Base-by-base conservation (phyloP, 352 stramenopile species). In the Discostella stelligera region DNA sequence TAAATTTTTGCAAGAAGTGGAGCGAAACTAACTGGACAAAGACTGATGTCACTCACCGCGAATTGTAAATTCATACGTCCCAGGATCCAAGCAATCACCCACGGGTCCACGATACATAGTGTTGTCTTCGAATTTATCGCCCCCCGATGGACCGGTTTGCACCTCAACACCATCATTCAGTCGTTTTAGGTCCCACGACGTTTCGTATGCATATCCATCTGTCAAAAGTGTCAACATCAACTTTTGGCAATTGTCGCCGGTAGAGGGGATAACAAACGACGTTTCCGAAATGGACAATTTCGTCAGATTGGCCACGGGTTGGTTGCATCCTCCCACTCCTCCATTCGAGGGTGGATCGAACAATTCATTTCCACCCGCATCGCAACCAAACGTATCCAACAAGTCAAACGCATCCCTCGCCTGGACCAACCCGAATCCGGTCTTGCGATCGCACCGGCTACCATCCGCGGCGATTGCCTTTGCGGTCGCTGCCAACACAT, bases 401-500 rank as follows among this genome's bases (percentile, higher is more conserved):
- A 80, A 21, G 11, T 86, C 74, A 68, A 77, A 86, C 11, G 79
- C 74, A n/a, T 23, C 41, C 9, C 71, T 74, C 0, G 79, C 79
- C 21, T 86, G 64, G 5, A 86, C 70, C 20, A 78, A 50, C 14
- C 77, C 77, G 56, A 65, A 74, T 41, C 79, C 79, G 27, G 66
- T 80, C n/a, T 71, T 49, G 11, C 58, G 61, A 53, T 83, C 66
- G 44, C 79, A 86, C 4, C 63, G 62, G 16, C 11, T 25, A 4
- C n/a, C 55, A 25, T 60, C 52, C 11, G 18, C 37, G 21, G 25
- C 20, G 4, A 44, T 76, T 20, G 66, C 46, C n/a, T 46, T 71
- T 14, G 80, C 80, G 18, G 68, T 83, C n/a, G 39, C 9, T 30
- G 66, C 50, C 11, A 91, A 48, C 3, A 79, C 82, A 66, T 76